Evolutionary conservation across 768 basidiomycete species (phyloP).

Genomic region (Tubosaeta sp.): DNA sequence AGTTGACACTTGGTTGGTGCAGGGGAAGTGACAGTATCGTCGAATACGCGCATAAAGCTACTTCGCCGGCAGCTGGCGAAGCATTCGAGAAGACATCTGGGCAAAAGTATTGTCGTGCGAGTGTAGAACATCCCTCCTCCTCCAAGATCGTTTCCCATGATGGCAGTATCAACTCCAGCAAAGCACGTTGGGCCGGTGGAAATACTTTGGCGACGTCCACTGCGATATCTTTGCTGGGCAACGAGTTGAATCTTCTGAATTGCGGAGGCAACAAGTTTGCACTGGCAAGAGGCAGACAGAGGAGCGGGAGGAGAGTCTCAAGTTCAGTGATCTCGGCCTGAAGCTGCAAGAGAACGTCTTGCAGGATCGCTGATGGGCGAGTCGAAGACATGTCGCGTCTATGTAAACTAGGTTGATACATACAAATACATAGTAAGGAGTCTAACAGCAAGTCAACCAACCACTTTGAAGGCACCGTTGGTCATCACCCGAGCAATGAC

Average conservation of each 20-base stretch:
- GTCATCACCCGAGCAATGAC: constrained; percentile 48
- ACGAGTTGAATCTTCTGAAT: constrained; percentile 42
- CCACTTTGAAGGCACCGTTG: constrained; percentile 59
- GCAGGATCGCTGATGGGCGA: constrained; percentile 7
- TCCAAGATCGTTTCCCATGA: constrained; percentile 59
- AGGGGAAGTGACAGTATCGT: constrained; percentile 53
- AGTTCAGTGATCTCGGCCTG: constrained; percentile 47
- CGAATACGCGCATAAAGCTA: constrained; percentile 60
- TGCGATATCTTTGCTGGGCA: constrained; percentile 24
- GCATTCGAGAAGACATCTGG: constrained; percentile 59
- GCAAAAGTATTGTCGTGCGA: constrained; percentile 70
- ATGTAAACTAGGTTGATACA: not conserved
- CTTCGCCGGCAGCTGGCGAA: constrained; percentile 44
- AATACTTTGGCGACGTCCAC: constrained; percentile 32
- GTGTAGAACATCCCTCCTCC: constrained; percentile 40
- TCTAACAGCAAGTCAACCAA: constrained; percentile 5
- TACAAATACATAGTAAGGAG: not conserved
- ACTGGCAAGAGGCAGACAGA: constrained; percentile 54
- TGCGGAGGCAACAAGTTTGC: constrained; percentile 58
- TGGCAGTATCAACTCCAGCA: constrained; percentile 63
- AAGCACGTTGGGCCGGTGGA: constrained; percentile 56
- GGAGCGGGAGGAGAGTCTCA: constrained; percentile 48
- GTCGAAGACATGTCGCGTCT: constrained; percentile 7
- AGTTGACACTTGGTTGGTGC: constrained; percentile 43
- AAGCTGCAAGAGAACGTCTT: constrained; percentile 42